phyloP scores from a whole-genome alignment of 2,329 filamentous ascomycete species.

The Paraphaeosphaeria sporulosa region DNA sequence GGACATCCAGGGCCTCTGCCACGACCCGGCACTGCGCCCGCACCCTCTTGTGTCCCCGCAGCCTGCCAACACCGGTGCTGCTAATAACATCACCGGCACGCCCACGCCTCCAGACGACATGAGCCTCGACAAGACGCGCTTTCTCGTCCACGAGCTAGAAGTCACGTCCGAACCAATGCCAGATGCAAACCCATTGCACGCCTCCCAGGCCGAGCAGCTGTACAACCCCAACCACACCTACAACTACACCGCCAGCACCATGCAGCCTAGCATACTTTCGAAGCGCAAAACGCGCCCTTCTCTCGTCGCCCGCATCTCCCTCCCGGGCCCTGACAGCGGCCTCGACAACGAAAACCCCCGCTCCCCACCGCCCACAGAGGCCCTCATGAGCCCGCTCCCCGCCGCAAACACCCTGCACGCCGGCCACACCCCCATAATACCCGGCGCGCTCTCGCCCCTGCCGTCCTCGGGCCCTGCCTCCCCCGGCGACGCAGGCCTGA shows the following conservation, averaged over 20 bases:
- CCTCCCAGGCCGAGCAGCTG: not conserved
- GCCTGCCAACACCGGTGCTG: constrained; percentile 7
- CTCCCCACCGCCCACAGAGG: constrained; percentile 43
- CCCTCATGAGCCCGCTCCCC: constrained; percentile 43
- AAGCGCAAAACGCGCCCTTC: constrained; percentile 32
- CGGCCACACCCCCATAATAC: constrained; percentile 47
- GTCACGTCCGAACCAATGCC: not conserved
- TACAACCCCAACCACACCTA: not conserved
- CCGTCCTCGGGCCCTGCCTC: constrained; percentile 24
- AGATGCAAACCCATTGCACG: no score
- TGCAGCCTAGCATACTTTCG: constrained; percentile 30
- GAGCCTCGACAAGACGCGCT: constrained; percentile 30
- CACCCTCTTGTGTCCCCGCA: constrained; percentile 25
- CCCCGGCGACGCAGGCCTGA: constrained; percentile 35
- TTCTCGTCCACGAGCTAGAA: constrained; percentile 17
- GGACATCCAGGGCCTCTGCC: constrained; percentile 39
- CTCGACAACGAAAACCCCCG: constrained; percentile 33
- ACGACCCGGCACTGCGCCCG: constrained; percentile 34
- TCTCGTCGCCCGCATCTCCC: constrained; percentile 34
- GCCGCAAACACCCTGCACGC: constrained; percentile 45
- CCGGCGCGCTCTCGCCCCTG: constrained; percentile 25
- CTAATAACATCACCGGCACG: constrained; percentile 22
- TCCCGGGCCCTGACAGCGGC: constrained; percentile 26
- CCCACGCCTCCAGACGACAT: constrained; percentile 43
- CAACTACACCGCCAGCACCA: constrained; percentile 11